Base-by-base conservation (phyloP, 768 basidiomycete genomes). In the Agrocybe praecox region DNA sequence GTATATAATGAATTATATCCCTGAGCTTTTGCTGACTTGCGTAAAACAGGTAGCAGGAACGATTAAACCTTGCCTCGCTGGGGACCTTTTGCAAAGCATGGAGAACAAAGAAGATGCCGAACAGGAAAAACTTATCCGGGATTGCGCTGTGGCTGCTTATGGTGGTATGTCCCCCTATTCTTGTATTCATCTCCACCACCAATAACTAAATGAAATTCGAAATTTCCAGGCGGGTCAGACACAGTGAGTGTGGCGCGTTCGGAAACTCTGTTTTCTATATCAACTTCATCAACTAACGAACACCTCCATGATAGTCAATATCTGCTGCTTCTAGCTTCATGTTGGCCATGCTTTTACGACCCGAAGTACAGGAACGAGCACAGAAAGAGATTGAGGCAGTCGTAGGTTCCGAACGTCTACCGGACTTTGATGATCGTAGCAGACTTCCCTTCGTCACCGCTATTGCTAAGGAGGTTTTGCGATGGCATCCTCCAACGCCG, bases 401-500 rank as follows among this genome's bases (percentile, higher is more conserved):
- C 26, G 43, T 52, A 26, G 51, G 51, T n/a, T 43, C 42, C 17
- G 51, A 43, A 10, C 51, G 51, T 29, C 40, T 52, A n/a, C 51
- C 51, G 11, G 45, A 29, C 36, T 23, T 57, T 19, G 23, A 42
- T 29, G 56, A 57, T 42, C 34, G 36, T 34, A 24, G 34, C 11
- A 42, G 43, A 23, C 51, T 57, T 15, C 56, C 56, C 22, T 57
- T 52, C 51, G 21, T 57, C 12, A 49, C 42, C 18, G 56, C 56
- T 6, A 45, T 57, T 34, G 52, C 52, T 40, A 57, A 57, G 29
- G 56, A 57, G 43, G 47, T 46, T 8, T 18, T 51, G 18, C 52
- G 56, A 34, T 57, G 56, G 56, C 56, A 57, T 34, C 51, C 56
- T 12, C 46, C 52, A 18, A 36, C 52, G 9, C 56, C 56, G 18